A percentile compares a stretch with the other conserved stretches of the same genome.
phyloP scores from a whole-genome alignment of 768 basidiomycete genomes.

The Austroboletus eburneus region DNA sequence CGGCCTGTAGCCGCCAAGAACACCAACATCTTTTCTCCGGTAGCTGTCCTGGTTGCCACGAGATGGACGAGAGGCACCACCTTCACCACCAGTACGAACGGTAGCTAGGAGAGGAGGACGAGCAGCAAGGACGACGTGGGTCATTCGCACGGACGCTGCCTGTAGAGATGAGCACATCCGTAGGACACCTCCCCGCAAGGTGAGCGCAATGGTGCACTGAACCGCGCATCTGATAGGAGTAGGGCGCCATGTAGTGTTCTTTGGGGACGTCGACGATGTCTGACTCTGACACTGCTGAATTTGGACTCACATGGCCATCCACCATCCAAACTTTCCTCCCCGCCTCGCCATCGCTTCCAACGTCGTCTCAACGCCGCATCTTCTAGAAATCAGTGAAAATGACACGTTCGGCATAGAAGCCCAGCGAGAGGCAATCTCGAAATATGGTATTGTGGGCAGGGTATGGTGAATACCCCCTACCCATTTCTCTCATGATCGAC shows the following conservation, averaged over 20 bases:
- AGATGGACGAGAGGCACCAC: conserved; percentile 82
- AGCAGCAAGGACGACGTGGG: conserved; percentile 47
- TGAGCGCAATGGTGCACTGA: no score
- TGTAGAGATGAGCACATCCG: conserved; percentile 34
- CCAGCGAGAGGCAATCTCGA: conserved; percentile 58
- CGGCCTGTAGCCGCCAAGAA: conserved; percentile 86
- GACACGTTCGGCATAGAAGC: conserved; percentile 28
- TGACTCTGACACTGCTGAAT: no score
- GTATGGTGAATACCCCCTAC: conserved; percentile 59
- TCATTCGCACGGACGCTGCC: conserved; percentile 38
- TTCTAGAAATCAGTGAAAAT: not conserved
- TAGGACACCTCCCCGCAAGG: conserved; percentile 16
- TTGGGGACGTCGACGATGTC: no score
- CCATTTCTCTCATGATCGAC: conserved; percentile 8
- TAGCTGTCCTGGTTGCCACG: conserved; percentile 90
- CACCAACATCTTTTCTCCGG: conserved; percentile 81
- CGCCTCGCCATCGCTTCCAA: no score
- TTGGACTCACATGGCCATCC: no score
- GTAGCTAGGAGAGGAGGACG: conserved; percentile 81
- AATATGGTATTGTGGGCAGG: conserved; percentile 80
- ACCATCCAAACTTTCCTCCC: no score
- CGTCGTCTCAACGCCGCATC: not conserved
- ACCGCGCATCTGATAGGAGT: no score
- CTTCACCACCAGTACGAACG: conserved; percentile 65
- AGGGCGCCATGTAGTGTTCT: no score